Evolutionary conservation across 2,329 filamentous ascomycete genomes (phyloP).

Genomic region (Fusarium musae): DNA sequence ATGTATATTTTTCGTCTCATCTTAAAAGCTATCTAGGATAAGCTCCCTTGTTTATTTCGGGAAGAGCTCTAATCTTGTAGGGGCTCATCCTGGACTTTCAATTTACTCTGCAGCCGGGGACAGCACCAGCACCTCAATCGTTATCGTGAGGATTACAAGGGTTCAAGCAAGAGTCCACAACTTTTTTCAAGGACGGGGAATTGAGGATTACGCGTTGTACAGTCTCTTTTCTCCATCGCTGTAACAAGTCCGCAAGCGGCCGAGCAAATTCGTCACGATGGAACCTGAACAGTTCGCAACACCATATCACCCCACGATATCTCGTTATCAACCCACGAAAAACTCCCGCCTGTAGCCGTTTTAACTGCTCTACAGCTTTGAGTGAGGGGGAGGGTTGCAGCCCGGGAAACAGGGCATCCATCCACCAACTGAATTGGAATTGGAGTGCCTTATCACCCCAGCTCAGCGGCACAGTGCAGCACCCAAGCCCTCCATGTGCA

Average conservation of each 20-base stretch:
- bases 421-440: constrained; percentile 23
- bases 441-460: constrained; percentile 38
- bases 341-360: constrained; percentile 36
- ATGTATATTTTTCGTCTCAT: constrained; percentile 1
- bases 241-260: neutral
- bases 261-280: neutral
- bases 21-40: constrained; percentile 2
- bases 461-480: constrained; percentile 33
- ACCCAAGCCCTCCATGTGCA: constrained; percentile 1
- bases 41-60: constrained; percentile 37
- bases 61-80: constrained; percentile 15
- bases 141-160: constrained; percentile 22
- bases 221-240: constrained; percentile 2
- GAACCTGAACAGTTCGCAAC: neutral
- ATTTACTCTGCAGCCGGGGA: constrained; percentile 22
- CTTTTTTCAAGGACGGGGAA: constrained; percentile 30
- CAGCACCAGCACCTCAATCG: constrained; percentile 3
- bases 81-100: constrained; percentile 23
- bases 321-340: constrained; percentile 26
- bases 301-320: constrained; percentile 25
- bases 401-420: constrained; percentile 12
- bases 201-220: constrained; percentile 26
- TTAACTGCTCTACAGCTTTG: neutral
- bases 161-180: constrained; percentile 14
- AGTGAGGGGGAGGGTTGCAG: constrained; percentile 19